Evolutionary conservation across 2,329 filamentous ascomycete genomes (phyloP), one percentile per base, ranked within the genome.

Genomic region (Diaporthe longicolla): DNA sequence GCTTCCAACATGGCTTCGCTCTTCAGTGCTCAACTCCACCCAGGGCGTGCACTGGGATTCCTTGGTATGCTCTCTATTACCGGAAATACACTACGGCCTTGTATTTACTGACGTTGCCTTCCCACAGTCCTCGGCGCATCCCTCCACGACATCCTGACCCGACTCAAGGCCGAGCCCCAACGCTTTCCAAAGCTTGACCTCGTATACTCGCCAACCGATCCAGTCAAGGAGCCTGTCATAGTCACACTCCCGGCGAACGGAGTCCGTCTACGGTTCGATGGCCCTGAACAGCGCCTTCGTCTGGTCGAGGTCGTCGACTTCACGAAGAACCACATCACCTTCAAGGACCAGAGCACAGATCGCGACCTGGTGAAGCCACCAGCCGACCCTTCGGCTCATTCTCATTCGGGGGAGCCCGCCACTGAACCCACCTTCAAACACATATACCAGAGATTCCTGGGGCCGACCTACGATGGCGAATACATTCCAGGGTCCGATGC

Each of bases 241-340:
- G 84, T 98, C 72, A 88, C 88, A 24, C 89, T 99, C 5, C 94
- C 95, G 0, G 89, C 91, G 4, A 99, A 98, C 83, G 97, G 97
- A 37, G 83, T 99, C 40, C 93, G 96, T 17, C 85, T 99, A 70
- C 94, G 94, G 55, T 99, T 99, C 81, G 97, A 99, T 81, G 97
- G 95, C 0, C 92, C 94, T 5, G 95, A 98, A 79, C 97, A 99
- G 83, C 91, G 96, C 48, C 86, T 99, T 55, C 93, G 97, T 3
- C 85, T 99, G 75, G 94, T 99, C 78, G 97, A 99, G 83, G 91
- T 98, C 10, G 84, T 94, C 71, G 95, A 98, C 84, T 98, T 99
- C 81, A 92, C 93, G 61, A 97, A 95, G 82, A 95, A 92, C 76
- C 90, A 92, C 76, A 90, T 98, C 76, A 91, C 92, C 24, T 97